Percentiles rank a stretch among this genome's conserved stretches.
phyloP scores from a whole-genome alignment of 148 eudicot species.

The Vaccinium corymbosum region DNA sequence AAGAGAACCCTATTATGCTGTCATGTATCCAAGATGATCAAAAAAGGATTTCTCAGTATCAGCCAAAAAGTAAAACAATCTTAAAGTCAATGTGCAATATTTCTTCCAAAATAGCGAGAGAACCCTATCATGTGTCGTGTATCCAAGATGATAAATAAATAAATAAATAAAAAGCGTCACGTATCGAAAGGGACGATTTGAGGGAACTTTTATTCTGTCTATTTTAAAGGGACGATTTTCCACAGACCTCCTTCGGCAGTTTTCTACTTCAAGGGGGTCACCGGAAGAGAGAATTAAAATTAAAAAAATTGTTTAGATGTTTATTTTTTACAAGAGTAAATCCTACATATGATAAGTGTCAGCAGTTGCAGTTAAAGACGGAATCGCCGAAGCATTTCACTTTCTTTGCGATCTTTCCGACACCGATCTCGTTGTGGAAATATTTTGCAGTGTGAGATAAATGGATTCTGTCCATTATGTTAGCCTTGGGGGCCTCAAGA shows the following conservation, averaged over 20 bases:
- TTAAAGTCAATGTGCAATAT: background rate
- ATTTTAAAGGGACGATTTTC: background rate
- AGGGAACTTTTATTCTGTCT: background rate
- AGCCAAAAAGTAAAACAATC: constrained; percentile 6
- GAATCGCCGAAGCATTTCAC: constrained; percentile 64
- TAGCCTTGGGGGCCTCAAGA: constrained; percentile 66
- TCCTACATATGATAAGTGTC: constrained; percentile 12
- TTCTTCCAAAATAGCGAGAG: background rate
- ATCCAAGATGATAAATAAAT: background rate
- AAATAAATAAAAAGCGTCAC: background rate
- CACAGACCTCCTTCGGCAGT: background rate
- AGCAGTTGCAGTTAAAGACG: constrained; percentile 73
- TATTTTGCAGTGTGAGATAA: constrained; percentile 31
- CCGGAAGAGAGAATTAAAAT: background rate
- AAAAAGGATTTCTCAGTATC: background rate
- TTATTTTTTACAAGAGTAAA: background rate
- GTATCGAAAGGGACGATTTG: background rate
- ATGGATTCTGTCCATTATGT: constrained; percentile 69
- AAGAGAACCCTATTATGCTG: background rate
- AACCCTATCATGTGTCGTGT: background rate
- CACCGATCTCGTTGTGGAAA: constrained; percentile 36
- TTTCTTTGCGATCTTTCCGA: constrained; percentile 48
- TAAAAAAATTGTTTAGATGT: background rate
- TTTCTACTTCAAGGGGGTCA: constrained; percentile 3
- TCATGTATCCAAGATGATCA: background rate